Evolutionary conservation across 1,284 basidiomycete genomes (phyloP), one percentile per base, ranked within the genome.

Genomic region (Vanrija sp.): DNA sequence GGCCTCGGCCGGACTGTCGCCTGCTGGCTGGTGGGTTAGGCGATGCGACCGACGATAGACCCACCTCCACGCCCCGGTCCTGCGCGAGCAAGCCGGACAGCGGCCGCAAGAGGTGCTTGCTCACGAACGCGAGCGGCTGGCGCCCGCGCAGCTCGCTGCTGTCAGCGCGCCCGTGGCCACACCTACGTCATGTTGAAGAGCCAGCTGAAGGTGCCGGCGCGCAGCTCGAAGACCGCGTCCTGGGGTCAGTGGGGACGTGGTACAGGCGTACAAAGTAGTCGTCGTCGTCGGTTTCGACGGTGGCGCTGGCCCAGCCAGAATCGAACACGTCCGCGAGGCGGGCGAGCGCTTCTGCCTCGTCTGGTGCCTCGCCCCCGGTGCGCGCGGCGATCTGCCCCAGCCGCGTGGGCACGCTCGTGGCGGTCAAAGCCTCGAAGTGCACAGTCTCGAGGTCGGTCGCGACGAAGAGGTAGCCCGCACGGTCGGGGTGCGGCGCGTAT

Each of bases 401-500:
- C 2, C 67, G 64, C 3, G 57, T 53, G 2, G 62, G 59, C 3
- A 69, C 44, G 3, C 60, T 52, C 6, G 64, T 45, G 1, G 57
- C 58, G 0, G 63, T 62, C 41, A 69, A 50, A 12, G 57, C 49
- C 47, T 69, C 67, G 19, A 64, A 63, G 19, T 57, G 49, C 9
- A 69, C 59, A 3, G 54, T 47, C 41, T 55, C 41, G 8, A 69
- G 63, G 37, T 69, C 63, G 2, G 67, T 69, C 3, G 63, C 67
- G 16, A 67, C 46, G 19, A 71, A 54, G 6, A 71, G 46, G 41
- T 69, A 72, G 6, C 69, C 65, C 20, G 61, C 54, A 25, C 64
- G 43, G 16, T 64, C 59, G 0, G 67, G 64, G 27, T 65, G 65
- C 0, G 57, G 51, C 9, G 66, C 59, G 47, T 67, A 67, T 61